Evolutionary conservation across 2,329 filamentous ascomycete species (phyloP), one percentile per base, ranked within the genome.

Genomic region (Eurotiales sp.): DNA sequence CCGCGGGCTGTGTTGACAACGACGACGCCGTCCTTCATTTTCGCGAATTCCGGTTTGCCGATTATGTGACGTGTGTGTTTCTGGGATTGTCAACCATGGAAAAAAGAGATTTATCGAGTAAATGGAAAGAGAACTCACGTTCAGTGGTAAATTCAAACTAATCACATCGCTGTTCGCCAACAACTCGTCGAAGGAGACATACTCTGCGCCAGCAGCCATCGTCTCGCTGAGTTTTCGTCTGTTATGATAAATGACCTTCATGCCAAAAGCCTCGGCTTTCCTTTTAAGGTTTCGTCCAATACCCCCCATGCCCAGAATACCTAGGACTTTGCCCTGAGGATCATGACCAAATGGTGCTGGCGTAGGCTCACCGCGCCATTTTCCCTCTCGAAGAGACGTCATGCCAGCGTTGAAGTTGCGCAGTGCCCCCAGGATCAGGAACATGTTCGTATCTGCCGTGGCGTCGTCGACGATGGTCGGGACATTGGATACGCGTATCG

Each of bases 241-340:
- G 65, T 93, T 93, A 62, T 90, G 77, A 62, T 95, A 93, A 44
- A 84, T 78, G 11, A 88, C 77, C 39, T 70, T 78, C 86, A 93
- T 90, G 10, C 85, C 87, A 64, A 95, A 91, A 0, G 77, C 86
- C 49, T 81, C 77, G 3, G 85, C 86, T 69, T 90, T 90, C 64
- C 75, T 80, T 64, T 86, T 88, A 60, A 93, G 70, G 62, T 90
- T 89, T 30, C 85, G 76, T 0, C 90, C 89, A 55, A 95, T 93
- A 2, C 89, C 88, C 17, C 89, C 89, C 88, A 93, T 92, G 6
- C 89, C 89, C 36, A 95, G 67, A 54, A 95, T 90, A 0, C 89
- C 89, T 4, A 95, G 76, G 1, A 84, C 74, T 68, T 92, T 93
- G 30, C 86, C 87, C 66, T 87, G 77, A 1, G 88, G 88, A 62